Evolutionary conservation across 176 grass and related monocot genomes (phyloP), one percentile per base, ranked within the genome.

Genomic region (Oryza officinalis): DNA sequence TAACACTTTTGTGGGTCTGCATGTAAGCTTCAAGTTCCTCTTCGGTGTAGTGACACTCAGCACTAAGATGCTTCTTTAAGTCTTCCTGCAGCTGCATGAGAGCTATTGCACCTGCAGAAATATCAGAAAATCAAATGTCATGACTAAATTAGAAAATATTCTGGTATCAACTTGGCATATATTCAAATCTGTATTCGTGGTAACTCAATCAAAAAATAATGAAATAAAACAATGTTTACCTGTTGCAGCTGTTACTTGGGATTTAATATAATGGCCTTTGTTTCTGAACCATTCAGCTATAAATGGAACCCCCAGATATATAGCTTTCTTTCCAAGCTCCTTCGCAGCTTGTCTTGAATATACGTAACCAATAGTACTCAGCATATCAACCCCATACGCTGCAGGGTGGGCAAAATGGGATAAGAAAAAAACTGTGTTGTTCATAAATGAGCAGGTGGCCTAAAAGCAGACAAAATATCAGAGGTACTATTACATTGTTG

Each of bases 251-350:
- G 96, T 99, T 75, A 94, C 83, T 90, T 96, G 93, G 27, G 91
- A 99, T 73, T 92, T 99, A 79, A 96, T 96, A 78, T 88, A 92
- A 49, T 99, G 93, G 6, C 96, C 96, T 82, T 98, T 98, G 80
- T 95, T 95, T 76, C 96, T 98, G 80, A 95, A 95, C 93, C 96
- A 95, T 93, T 95, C 93, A 69, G 93, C 96, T 79, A 95, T 81
- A 80, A 98, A 98, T 14, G 96, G 96, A 84, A 95, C 75, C 27
- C 92, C 96, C 57, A 95, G 64, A 84, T 92, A 94, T 43, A 93
- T 92, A 81, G 81, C 93, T 85, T 99, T 94, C 71, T 96, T 96
- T 74, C 96, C 96, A 73, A 96, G 91, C 70, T 99, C 93, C 75
- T 96, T 89, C 28, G 96, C 87, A 74, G 96, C 93, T 88, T 96